These are phyloP conservation scores for Hanseniaspora gamundiae DNA, from an alignment of 1,139 yeast species.

Conservation along the genomic window DNA sequence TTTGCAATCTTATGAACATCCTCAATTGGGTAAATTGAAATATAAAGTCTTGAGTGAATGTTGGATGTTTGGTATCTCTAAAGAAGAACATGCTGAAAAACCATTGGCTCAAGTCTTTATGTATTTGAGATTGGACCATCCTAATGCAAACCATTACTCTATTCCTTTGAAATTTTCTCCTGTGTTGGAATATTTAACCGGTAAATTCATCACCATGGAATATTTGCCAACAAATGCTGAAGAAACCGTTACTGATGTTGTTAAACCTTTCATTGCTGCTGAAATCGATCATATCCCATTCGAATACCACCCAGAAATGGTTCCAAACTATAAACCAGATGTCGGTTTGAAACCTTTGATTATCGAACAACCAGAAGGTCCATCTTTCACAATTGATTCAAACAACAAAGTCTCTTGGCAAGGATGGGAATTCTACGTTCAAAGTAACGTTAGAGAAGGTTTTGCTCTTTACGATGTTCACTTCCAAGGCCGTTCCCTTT, in stretches of 20 bases:
- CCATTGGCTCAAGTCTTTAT: slow-evolving; percentile 64
- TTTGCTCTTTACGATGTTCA: slow-evolving; percentile 63
- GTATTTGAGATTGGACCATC: slow-evolving; percentile 63
- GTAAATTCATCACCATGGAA: slow-evolving; percentile 63
- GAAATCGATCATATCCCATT: slow-evolving; percentile 48
- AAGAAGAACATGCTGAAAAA: slow-evolving; percentile 30
- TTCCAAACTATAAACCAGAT: slow-evolving; percentile 40
- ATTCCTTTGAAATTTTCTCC: slow-evolving; percentile 76
- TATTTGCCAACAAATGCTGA: slow-evolving; percentile 67
- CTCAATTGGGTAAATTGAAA: slow-evolving; percentile 26
- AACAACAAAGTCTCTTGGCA: slow-evolving; percentile 71
- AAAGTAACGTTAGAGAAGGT: slow-evolving; percentile 73
- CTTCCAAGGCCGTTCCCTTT: slow-evolving; percentile 71
- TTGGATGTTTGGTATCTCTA: slow-evolving; percentile 84
- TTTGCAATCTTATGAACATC: slow-evolving; percentile 22
- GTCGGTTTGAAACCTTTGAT: slow-evolving; percentile 61
- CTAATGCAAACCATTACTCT: slow-evolving; percentile 77
- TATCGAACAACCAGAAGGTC: slow-evolving; percentile 76
- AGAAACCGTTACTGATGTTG: slow-evolving; percentile 20
- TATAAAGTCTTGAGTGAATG: slow-evolving; percentile 55
- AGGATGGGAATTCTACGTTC: slow-evolving; percentile 79
- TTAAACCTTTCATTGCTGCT: slow-evolving; percentile 4
- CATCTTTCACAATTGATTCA: slow-evolving; percentile 48
- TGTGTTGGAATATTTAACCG: slow-evolving; percentile 57
- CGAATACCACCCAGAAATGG: slow-evolving; percentile 71